Evolutionary conservation across 495 filamentous ascomycete species (phyloP).

Genomic region (Penicillium maclennaniae): DNA sequence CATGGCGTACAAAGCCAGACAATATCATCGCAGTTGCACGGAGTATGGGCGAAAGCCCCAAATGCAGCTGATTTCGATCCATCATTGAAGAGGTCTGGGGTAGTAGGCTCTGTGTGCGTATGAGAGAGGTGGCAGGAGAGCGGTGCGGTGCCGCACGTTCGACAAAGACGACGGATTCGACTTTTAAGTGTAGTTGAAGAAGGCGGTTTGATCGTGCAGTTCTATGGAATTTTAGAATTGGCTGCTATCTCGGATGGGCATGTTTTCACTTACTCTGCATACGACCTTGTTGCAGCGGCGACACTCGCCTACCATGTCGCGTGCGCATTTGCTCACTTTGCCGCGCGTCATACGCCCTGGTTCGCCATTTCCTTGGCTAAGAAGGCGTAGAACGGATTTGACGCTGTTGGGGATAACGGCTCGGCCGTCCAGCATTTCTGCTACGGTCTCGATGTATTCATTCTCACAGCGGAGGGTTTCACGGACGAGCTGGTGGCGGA

Average conservation of each 20-base stretch:
- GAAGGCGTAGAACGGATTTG: slow-evolving; percentile 33
- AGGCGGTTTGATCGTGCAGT: slow-evolving; percentile 79
- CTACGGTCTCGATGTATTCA: slow-evolving; percentile 50
- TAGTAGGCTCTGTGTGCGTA: slow-evolving; percentile 2
- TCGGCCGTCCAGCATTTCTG: slow-evolving; percentile 34
- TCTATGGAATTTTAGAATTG: slow-evolving; percentile 47
- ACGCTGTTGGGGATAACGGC: slow-evolving; percentile 33
- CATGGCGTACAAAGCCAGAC: slow-evolving; percentile 82
- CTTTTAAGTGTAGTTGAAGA: slow-evolving; percentile 54
- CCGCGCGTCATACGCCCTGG: slow-evolving; percentile 51
- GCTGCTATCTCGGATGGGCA: neutral
- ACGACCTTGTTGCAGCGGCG: slow-evolving; percentile 70
- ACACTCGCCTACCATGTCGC: slow-evolving; percentile 81
- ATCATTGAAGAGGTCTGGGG: neutral
- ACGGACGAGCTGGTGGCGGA: slow-evolving; percentile 63
- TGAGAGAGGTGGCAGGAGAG: slow-evolving; percentile 37
- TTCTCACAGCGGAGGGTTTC: slow-evolving; percentile 76
- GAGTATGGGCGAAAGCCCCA: slow-evolving; percentile 47
- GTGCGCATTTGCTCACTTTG: slow-evolving; percentile 70
- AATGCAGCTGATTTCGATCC: slow-evolving; percentile 13
- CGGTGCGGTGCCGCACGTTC: slow-evolving; percentile 63
- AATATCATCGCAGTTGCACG: slow-evolving; percentile 64
- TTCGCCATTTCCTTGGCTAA: slow-evolving; percentile 30
- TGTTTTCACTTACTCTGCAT: slow-evolving; percentile 58
- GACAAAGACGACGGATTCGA: slow-evolving; percentile 76